Evolutionary conservation across 495 filamentous ascomycete species (phyloP), one percentile per base, ranked within the genome.

Genomic region (Penicillium tannophilum): DNA sequence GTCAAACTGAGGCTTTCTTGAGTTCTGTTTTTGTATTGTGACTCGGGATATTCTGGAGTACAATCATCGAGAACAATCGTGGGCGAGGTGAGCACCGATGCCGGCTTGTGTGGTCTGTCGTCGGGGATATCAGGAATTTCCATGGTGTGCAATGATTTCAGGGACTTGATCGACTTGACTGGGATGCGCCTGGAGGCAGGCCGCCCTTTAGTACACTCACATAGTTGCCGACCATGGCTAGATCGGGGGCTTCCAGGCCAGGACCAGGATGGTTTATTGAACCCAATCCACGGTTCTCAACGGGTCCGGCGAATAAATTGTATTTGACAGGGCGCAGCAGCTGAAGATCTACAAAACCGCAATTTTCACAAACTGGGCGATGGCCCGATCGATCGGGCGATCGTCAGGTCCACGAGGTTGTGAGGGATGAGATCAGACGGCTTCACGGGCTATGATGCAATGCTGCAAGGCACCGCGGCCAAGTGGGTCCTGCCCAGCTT

Each of bases 361-460:
- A 54, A 63, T 39, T 52, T 53, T 53, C n/a, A 9, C 19, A 2
- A 43, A 20, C 3, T 31, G 24, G 36, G 30, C 49, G 43, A 43
- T 54, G 19, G 28, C 8, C 24, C n/a, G 55, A 64, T 66, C 64
- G 64, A 63, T 64, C 61, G 61, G 48, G 49, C 61, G 58, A 66
- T 66, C 58, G 51, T 28, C 54, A 63, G 64, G 55, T 48, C 55
- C 56, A 48, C 42, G 49, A 57, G 45, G 41, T 16, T 39, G 8
- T 11, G 42, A 20, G 41, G 46, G 28, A 41, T 14, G 51, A 44
- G 52, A 66, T 66, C 64, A 61, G 52, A 47, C 30, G 16, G 12
- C 16, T 17, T 42, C 35, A n/a, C 6, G 19, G 23, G 23, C 58
- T 26, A 66, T 66, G 64, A 66, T 64, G 61, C 50, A 56, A 64